A percentile compares a stretch with the other conserved stretches of the same genome.
Conservation (phyloP, 2,329 filamentous ascomycete genomes). For the Verticillium nonalfalfae region DNA sequence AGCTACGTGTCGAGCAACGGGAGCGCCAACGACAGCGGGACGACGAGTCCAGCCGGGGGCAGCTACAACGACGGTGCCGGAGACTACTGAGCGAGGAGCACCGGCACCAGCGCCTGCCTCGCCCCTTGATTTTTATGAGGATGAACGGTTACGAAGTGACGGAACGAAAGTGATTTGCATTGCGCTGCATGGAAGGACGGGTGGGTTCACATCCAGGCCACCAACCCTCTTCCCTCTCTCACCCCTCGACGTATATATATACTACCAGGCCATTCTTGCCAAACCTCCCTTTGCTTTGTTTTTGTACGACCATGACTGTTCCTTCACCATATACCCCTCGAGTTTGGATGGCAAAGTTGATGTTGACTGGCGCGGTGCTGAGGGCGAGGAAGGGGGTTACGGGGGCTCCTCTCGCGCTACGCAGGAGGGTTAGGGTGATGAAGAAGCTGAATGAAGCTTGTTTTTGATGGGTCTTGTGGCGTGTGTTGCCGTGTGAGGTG, state of each 20-base stretch:
- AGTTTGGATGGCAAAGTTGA: neutral
- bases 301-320: neutral
- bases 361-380: neutral
- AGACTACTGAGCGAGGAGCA: slow-evolving; percentile 3
- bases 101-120: neutral
- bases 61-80: slow-evolving; percentile 1
- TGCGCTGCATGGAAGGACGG: neutral
- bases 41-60: slow-evolving; percentile 25
- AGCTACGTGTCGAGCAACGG: slow-evolving; percentile 50
- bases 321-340: slow-evolving; percentile 1
- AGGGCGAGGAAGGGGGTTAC: neutral
- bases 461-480: neutral
- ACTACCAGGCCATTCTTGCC: neutral
- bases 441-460: neutral
- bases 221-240: neutral
- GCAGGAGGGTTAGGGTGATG: neutral
- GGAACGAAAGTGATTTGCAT: neutral
- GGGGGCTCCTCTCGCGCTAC: neutral
- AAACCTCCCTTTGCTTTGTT: neutral
- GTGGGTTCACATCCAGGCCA: neutral
- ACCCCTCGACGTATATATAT: neutral
- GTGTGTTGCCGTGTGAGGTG: neutral
- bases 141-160: neutral
- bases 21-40: slow-evolving; percentile 30
- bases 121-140: neutral